Base-by-base conservation (phyloP, 1,284 basidiomycete genomes). In the Irpex lacteus region DNA sequence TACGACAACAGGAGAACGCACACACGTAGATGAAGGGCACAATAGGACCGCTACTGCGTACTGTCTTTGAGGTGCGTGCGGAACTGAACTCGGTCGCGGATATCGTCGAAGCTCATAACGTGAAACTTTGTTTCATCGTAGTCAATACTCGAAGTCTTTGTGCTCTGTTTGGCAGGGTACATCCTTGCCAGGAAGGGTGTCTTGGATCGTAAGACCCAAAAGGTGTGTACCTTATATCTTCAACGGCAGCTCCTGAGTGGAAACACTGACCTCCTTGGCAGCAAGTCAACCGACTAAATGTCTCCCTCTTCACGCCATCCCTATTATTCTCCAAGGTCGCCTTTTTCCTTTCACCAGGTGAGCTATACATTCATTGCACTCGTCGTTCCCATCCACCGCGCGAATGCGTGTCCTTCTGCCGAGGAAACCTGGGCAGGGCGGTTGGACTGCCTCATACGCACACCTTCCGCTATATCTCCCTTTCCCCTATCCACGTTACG, bases 291-390 rank as follows among this genome's bases (percentile, higher is more conserved):
- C 81, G 84, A 40, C 79, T 95, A 61, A 95, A 95, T 73, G 86
- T 98, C 32, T 92, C 92, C 0, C 84, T 98, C 44, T 96, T 98
- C 78, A 98, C 96, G 0, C 96, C 96, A 0, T 91, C 92, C 0
- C 85, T 98, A 18, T 82, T 98, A 32, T 98, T 98, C 77, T 95
- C 93, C 44, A 98, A 98, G 80, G 95, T 97, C 21, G 91, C 95
- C 0, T 92, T 93, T 75, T 90, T 87, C 75, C 76, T 91, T 26
- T 85, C 88, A 0, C 90, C 90, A 73, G 85, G 89, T 84, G 70
- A 36, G 82, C 71, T 34, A 34, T 34, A 34, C 32, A 34, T 34
- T 34, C 32, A 34, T 34, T 18, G 19, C 34, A 47, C 13, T 47
- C 52, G 13, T 54, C 15, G 13, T 54, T 19, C 11, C 15, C 21